Conservation (phyloP, 2,329 filamentous ascomycete genomes). For the Catunica adiposa region DNA sequence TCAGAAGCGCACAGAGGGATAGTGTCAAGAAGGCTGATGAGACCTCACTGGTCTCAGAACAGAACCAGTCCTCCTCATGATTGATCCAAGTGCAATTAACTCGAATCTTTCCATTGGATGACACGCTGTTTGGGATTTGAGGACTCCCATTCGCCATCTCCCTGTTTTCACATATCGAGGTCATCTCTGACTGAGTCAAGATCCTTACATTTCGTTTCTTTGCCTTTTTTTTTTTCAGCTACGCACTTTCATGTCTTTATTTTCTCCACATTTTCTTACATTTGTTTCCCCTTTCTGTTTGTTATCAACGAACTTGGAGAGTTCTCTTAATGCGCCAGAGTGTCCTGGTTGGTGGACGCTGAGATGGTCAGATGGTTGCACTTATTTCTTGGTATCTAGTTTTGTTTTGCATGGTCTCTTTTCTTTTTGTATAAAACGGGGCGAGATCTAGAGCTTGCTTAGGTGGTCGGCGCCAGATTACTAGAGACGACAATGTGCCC, state of each 20-base stretch:
- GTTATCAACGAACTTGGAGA: neutral
- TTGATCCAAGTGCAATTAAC: no score
- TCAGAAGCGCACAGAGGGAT: slow-evolving; percentile 18
- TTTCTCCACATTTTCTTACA: neutral
- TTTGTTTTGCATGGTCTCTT: neutral
- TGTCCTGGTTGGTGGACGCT: neutral
- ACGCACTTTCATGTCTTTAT: no score
- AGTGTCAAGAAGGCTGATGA: neutral
- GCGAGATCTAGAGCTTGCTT: neutral
- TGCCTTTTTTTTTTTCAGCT: slow-evolving; percentile 1
- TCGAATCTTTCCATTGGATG: no score
- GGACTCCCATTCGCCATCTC: no score
- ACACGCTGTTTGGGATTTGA: no score
- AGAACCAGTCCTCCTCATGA: slow-evolving; percentile 1
- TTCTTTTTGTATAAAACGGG: neutral
- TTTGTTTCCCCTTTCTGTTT: neutral
- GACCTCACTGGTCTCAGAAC: neutral
- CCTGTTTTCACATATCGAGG: no score
- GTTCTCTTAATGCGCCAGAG: neutral
- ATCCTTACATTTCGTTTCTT: neutral
- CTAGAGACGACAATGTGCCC: neutral
- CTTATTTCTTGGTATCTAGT: slow-evolving; percentile 2
- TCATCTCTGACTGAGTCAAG: no score
- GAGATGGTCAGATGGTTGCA: neutral
- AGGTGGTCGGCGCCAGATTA: neutral